phyloP scores from a whole-genome alignment of 345 rosid species.

The Raphanus raphanistrum region DNA sequence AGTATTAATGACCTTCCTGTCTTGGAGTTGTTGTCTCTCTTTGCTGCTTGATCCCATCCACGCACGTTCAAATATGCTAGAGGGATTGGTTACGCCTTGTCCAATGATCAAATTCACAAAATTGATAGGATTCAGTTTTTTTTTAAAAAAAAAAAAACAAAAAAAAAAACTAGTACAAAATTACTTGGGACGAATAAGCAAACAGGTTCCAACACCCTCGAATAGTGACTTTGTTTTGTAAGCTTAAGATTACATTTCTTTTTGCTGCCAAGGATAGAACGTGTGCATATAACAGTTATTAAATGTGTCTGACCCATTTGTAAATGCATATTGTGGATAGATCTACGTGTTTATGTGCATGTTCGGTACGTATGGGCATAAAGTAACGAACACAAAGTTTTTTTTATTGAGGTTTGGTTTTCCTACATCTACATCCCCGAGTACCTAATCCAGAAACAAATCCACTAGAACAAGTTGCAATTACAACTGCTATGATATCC shows the following conservation, averaged over 20 bases:
- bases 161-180: not conserved
- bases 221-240: not conserved
- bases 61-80: not conserved
- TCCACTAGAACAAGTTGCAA: too few relatives aligned
- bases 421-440: too few relatives aligned
- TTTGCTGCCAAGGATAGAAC: not conserved
- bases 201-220: not conserved
- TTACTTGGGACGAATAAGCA: not conserved
- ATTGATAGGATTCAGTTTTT: not conserved
- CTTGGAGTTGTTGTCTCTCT: not conserved
- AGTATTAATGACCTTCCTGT: not conserved
- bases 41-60: not conserved
- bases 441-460: too few relatives aligned
- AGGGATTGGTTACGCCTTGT: not conserved
- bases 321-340: too few relatives aligned
- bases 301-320: not conserved
- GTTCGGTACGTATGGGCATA: too few relatives aligned
- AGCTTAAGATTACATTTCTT: not conserved
- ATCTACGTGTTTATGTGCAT: too few relatives aligned
- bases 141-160: too few relatives aligned
- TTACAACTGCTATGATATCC: too few relatives aligned
- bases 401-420: too few relatives aligned
- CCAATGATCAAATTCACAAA: not conserved
- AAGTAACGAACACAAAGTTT: too few relatives aligned
- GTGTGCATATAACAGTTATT: slow-evolving; percentile 2